Base-by-base conservation (phyloP, 441 rosid genomes). In the Populus trichocarpa region DNA sequence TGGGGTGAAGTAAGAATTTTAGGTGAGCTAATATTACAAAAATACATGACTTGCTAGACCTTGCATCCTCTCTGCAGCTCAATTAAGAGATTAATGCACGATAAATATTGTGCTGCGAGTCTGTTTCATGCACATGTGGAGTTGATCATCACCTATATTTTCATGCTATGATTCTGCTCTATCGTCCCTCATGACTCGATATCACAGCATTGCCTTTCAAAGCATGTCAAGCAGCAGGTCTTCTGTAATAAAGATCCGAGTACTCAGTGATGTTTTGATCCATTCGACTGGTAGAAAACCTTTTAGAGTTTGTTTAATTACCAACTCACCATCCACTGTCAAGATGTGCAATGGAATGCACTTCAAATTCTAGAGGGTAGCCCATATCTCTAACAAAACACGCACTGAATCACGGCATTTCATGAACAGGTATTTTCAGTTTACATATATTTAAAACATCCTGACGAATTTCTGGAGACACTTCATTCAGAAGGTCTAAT, bases 401-500 rank as follows among this genome's bases (percentile, higher is more conserved):
- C 74, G 59, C 78, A 20, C 65, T 16, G 59, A 10, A 71, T 72
- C 79, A 80, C 69, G 30, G 77, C 9, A 26, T 33, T 46, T 16
- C 68, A 36, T 59, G 26, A 33, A 74, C 83, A 74, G 83, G 84
- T 74, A 86, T 80, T 80, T 86, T 80, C 63, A 30, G 57, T 78
- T 86, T 86, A 81, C 86, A 89, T 23, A 77, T 74, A 42, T 78
- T 74, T 40, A 90, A 83, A 80, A 90, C 92, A 83, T 78, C 83
- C 80, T 81, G 82, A 74, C 81, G 81, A 38, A 78, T 82, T 74
- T 92, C 97, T 5, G 86, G 87, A 70, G 91, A 72, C 69, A 89
- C 80, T 77, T 88, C 91, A 64, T 86, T 87, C 70, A 95, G 77
- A 73, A 91, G 84, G 23, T 89, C 87, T 18, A 80, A 79, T 75